Conservation (phyloP, 139 green algal species). For the Ettlia oleoabundans region DNA sequence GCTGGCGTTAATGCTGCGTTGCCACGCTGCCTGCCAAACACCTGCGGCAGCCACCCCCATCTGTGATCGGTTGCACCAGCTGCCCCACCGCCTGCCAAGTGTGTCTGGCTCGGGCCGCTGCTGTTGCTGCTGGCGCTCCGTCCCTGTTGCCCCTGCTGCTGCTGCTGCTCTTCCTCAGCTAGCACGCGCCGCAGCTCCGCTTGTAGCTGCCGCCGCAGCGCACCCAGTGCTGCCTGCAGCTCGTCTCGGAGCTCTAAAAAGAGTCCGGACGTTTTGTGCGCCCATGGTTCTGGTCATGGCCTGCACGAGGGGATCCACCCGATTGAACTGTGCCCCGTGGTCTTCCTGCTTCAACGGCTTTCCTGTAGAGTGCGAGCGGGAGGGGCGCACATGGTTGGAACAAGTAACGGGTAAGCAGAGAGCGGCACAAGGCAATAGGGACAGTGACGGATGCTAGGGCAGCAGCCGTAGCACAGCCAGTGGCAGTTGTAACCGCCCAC, state of each 20-base stretch:
- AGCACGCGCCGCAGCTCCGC: not conserved
- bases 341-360: conserved; percentile 16
- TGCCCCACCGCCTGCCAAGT: no score
- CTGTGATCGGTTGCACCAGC: not conserved
- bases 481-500: not conserved
- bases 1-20: conserved; percentile 27
- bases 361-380: not conserved
- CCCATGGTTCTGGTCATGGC: conserved; percentile 24
- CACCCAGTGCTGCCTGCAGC: not conserved
- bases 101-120: no score
- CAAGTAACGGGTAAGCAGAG: not conserved
- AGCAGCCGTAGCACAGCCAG: not conserved
- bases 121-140: not conserved
- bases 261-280: conserved; percentile 3
- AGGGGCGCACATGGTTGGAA: not conserved
- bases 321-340: conserved; percentile 15
- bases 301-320: conserved; percentile 11
- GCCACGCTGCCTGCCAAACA: not conserved
- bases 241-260: conserved; percentile 22
- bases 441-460: no score
- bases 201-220: not conserved
- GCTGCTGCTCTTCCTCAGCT: no score
- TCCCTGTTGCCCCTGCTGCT: not conserved
- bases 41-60: not conserved
- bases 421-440: no score